These are phyloP conservation scores for Cladosporium velox DNA, from an alignment of 2,329 filamentous ascomycete genomes.

Conservation along the genomic window DNA sequence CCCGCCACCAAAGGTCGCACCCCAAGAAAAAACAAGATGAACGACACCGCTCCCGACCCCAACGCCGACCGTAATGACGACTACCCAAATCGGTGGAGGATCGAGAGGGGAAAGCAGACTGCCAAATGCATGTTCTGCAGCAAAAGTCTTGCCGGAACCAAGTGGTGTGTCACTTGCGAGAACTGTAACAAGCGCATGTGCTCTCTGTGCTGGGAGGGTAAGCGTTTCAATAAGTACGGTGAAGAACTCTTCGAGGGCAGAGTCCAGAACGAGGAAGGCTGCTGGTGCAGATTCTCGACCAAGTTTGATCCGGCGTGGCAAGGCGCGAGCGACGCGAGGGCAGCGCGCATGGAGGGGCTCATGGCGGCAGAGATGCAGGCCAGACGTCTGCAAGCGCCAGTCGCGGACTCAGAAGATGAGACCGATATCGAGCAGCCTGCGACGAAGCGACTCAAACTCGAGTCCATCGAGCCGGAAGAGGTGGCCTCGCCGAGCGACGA, in stretches of 20 bases:
- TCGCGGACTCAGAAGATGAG: background rate
- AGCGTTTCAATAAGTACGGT: constrained; percentile 23
- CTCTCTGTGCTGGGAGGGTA: constrained; percentile 20
- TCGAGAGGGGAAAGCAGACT: constrained; percentile 26
- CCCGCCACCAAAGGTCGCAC: constrained; percentile 4
- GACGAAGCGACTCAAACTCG: constrained; percentile 4
- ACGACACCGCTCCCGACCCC: constrained; percentile 10
- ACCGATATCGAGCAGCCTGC: constrained; percentile 1
- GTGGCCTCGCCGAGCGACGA: background rate
- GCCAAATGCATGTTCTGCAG: constrained; percentile 30
- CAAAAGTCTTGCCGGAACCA: constrained; percentile 21
- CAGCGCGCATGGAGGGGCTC: constrained; percentile 3
- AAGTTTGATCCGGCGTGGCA: constrained; percentile 17
- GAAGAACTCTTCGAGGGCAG: constrained; percentile 23
- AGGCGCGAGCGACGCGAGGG: constrained; percentile 12
- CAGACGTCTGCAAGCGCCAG: background rate
- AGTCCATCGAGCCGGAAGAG: background rate
- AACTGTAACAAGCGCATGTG: constrained; percentile 27
- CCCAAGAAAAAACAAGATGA: background rate
- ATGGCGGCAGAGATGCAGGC: background rate
- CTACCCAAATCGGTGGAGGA: constrained; percentile 23
- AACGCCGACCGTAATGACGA: constrained; percentile 4
- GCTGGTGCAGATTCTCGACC: constrained; percentile 24
- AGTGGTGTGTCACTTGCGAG: constrained; percentile 26
- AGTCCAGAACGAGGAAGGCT: constrained; percentile 24